These are phyloP conservation scores for Cryptococcus jaspeensis DNA, from an alignment of 1,284 basidiomycete genomes.

Conservation along the genomic window DNA sequence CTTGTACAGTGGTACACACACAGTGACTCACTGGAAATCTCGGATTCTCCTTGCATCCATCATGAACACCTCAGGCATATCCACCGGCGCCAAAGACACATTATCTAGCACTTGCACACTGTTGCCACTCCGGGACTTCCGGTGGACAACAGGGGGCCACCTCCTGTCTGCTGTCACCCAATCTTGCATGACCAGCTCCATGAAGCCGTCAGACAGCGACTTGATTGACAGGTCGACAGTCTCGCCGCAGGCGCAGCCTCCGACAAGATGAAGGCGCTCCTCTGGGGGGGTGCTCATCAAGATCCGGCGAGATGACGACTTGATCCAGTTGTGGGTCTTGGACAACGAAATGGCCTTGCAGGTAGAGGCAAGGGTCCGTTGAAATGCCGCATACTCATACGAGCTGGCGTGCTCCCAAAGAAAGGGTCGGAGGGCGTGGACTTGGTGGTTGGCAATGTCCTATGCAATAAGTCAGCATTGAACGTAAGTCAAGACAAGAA, in stretches of 20 bases:
- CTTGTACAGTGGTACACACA: background rate
- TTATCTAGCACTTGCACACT: constrained; percentile 43
- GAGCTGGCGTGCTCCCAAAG: constrained; percentile 75
- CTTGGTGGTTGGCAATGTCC: constrained; percentile 95
- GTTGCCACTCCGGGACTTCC: constrained; percentile 29
- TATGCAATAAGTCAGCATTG: constrained; percentile 43
- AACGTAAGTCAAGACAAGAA: background rate
- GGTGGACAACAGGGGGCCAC: constrained; percentile 40
- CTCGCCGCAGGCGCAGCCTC: constrained; percentile 24
- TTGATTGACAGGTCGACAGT: constrained; percentile 48
- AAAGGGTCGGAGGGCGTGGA: constrained; percentile 80
- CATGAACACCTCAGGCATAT: constrained; percentile 73
- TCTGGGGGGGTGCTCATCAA: constrained; percentile 22
- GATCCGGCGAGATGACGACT: constrained; percentile 35
- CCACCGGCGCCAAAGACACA: constrained; percentile 53
- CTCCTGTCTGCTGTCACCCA: constrained; percentile 37
- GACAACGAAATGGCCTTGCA: constrained; percentile 25
- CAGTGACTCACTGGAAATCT: constrained; percentile 48
- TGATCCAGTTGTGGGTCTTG: constrained; percentile 38
- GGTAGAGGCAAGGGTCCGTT: constrained; percentile 37
- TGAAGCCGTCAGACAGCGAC: constrained; percentile 63
- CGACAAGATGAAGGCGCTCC: constrained; percentile 31
- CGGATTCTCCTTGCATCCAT: constrained; percentile 74
- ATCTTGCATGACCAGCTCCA: constrained; percentile 63
- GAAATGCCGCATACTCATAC: constrained; percentile 76